phyloP scores from a whole-genome alignment of 305 asterid genomes.

The Fraxinus sp. region DNA sequence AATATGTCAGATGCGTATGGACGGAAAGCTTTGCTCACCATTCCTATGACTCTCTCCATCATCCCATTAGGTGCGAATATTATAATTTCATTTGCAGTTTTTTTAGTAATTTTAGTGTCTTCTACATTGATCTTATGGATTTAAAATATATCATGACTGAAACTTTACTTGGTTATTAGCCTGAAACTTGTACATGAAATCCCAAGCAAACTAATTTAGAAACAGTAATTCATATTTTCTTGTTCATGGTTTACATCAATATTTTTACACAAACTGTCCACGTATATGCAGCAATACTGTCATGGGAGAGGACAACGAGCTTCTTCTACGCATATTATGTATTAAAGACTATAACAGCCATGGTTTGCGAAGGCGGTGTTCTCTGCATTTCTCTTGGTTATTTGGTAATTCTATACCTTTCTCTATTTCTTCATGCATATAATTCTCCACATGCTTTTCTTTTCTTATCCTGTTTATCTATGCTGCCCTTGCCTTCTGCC shows the following conservation, averaged over 20 bases:
- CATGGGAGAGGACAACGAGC: slow-evolving; percentile 46
- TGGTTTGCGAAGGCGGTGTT: slow-evolving; percentile 48
- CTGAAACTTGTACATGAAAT: background rate
- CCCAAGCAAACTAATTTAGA: background rate
- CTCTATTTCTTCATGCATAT: background rate
- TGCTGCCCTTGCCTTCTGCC: background rate
- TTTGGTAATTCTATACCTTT: slow-evolving; percentile 39
- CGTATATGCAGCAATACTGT: slow-evolving; percentile 39
- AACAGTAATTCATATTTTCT: background rate
- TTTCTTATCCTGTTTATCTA: background rate
- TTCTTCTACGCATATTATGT: slow-evolving; percentile 46
- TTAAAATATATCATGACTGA: background rate
- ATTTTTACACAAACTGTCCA: background rate
- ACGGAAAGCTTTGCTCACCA: slow-evolving; percentile 31
- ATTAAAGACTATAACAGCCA: slow-evolving; percentile 46
- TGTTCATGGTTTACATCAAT: background rate
- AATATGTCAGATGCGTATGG: slow-evolving; percentile 43
- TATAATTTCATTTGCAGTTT: background rate
- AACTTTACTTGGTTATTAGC: background rate
- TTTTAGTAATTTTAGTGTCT: background rate
- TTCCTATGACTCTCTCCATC: slow-evolving; percentile 34
- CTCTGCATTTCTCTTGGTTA: slow-evolving; percentile 53
- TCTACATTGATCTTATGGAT: background rate
- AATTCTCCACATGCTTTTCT: background rate
- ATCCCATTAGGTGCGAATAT: slow-evolving; percentile 31